phyloP scores from a whole-genome alignment of 495 filamentous ascomycete species.

The Jackrogersella multiformis region DNA sequence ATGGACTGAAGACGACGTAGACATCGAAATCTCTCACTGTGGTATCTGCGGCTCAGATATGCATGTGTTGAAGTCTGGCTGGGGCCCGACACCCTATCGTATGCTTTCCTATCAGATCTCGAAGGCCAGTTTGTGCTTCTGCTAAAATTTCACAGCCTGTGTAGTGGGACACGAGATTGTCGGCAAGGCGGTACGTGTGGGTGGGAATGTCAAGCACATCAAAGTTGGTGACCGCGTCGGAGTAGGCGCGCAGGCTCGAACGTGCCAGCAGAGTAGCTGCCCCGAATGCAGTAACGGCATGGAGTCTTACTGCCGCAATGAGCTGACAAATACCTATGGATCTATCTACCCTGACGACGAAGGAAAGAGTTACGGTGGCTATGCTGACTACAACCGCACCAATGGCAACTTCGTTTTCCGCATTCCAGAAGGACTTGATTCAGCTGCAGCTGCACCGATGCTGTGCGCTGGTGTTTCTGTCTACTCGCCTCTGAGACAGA shows the following conservation, averaged over 20 bases:
- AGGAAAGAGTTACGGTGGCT: slow-evolving; percentile 71
- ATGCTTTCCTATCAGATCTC: slow-evolving; percentile 3
- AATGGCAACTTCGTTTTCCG: slow-evolving; percentile 80
- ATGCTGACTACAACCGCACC: slow-evolving; percentile 74
- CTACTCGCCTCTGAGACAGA: slow-evolving; percentile 74
- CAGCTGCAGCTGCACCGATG: slow-evolving; percentile 77
- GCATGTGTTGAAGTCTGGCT: slow-evolving; percentile 79
- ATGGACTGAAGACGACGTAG: slow-evolving; percentile 80
- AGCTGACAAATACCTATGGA: slow-evolving; percentile 74
- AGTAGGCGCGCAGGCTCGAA: slow-evolving; percentile 79
- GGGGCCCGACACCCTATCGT: slow-evolving; percentile 54
- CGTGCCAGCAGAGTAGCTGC: slow-evolving; percentile 72
- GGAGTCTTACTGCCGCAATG: slow-evolving; percentile 73
- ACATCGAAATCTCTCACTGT: slow-evolving; percentile 82
- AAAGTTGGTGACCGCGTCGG: slow-evolving; percentile 85
- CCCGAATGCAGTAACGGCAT: slow-evolving; percentile 69
- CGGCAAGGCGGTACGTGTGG: slow-evolving; percentile 76
- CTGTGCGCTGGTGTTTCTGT: slow-evolving; percentile 86
- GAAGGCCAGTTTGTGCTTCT: too few species aligned
- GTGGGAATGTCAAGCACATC: slow-evolving; percentile 69
- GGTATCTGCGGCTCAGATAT: slow-evolving; percentile 85
- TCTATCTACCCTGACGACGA: slow-evolving; percentile 69
- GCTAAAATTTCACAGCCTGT: slow-evolving; percentile 38
- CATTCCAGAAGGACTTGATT: slow-evolving; percentile 70
- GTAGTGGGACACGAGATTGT: slow-evolving; percentile 72